A percentile compares a stretch with the other conserved stretches of the same genome.
Conservation (phyloP, 352 stramenopile species). For the Pythium aquatile region DNA sequence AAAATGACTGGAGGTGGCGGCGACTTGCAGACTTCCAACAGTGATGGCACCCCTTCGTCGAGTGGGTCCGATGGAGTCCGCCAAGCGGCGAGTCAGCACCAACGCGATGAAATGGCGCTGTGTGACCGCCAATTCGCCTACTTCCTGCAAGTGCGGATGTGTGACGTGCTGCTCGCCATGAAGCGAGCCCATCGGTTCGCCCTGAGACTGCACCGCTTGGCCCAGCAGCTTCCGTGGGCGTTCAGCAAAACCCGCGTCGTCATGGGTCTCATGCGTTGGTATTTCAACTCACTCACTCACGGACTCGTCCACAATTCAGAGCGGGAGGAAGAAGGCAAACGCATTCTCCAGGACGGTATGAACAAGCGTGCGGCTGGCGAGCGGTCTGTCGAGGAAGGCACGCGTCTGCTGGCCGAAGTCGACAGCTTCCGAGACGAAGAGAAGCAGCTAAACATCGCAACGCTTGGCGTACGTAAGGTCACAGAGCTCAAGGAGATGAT, state of each 20-base stretch:
- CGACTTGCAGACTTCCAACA: neutral
- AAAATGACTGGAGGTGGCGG: neutral
- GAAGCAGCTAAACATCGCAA: slow-evolving; percentile 33
- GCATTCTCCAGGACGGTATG: slow-evolving; percentile 59
- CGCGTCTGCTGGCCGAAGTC: slow-evolving; percentile 26
- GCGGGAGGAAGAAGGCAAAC: slow-evolving; percentile 62
- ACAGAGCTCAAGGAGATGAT: slow-evolving; percentile 36
- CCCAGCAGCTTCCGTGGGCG: slow-evolving; percentile 27
- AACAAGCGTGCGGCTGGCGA: slow-evolving; percentile 53
- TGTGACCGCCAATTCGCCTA: slow-evolving; percentile 77
- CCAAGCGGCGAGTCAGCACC: neutral
- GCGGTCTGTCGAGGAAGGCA: slow-evolving; percentile 44
- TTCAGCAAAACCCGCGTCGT: slow-evolving; percentile 48
- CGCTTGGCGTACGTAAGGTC: slow-evolving; percentile 33
- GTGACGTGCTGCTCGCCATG: slow-evolving; percentile 63
- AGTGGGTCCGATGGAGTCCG: neutral
- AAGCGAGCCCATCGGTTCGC: slow-evolving; percentile 59
- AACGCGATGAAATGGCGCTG: slow-evolving; percentile 31
- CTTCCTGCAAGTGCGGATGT: slow-evolving; percentile 76
- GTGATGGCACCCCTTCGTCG: slow-evolving; percentile 8
- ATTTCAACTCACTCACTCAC: slow-evolving; percentile 65
- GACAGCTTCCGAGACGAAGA: slow-evolving; percentile 30
- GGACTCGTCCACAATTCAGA: slow-evolving; percentile 61
- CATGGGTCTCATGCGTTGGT: slow-evolving; percentile 63
- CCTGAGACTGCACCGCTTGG: slow-evolving; percentile 41